Evolutionary conservation across 495 filamentous ascomycete species (phyloP), one percentile per base, ranked within the genome.

Genomic region (Tuber brumale): DNA sequence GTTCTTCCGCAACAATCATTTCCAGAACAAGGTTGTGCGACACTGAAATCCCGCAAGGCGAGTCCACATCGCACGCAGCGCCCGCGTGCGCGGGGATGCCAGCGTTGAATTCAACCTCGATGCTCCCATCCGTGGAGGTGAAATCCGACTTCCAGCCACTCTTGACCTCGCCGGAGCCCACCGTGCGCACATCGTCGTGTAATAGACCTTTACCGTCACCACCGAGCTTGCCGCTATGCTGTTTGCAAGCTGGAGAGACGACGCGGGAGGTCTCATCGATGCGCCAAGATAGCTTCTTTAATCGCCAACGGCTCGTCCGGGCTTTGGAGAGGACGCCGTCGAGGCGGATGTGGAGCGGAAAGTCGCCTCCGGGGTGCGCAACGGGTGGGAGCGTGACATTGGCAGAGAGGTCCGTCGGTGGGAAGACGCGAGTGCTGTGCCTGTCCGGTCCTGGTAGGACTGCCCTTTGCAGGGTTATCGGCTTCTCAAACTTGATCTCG

Each of bases 91-190:
- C 81, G 82, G 84, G 76, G 85, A 96, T 88, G 76, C 84, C 86
- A 73, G 91, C 93, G 69, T 91, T 88, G 84, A 97, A 91, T 82
- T 97, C 93, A 85, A 93, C 87, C 78, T 94, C 92, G 81, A 97
- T 92, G 76, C 87, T 87, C 75, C 92, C 92, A 75, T 91, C 91
- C 4, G 86, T 85, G 35, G 86, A 87, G 45, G 87, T 88, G 82
- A 93, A 98, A 84, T 97, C 94, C n/a, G 91, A 90, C 85, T 99
- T 99, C 95, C 95, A 99, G n/a, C 95, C 95, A 7, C 81, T 86
- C 85, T 92, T 93, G 79, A 95, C 83, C 79, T 95, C 93, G 5
- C 90, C 91, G 75, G 87, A 86, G 41, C 90, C 93, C 78, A 98
- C 89, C 74, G 90, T 89, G 45, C 92, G 90, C 8, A 88, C 88